Evolutionary conservation across 2,329 filamentous ascomycete species (phyloP).

Genomic region (Fusarium fujikuroi): DNA sequence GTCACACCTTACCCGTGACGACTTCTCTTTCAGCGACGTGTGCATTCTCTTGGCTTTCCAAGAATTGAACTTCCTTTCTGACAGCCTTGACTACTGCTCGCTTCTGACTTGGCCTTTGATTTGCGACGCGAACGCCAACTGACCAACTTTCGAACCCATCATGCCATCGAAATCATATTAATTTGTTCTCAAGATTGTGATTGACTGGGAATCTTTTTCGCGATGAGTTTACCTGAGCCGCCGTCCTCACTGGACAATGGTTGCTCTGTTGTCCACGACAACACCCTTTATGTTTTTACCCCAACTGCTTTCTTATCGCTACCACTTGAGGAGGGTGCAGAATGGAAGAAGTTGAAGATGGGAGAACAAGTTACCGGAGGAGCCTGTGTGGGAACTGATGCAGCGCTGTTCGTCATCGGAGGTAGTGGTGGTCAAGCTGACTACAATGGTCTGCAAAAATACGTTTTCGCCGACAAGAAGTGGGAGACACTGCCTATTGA

Average conservation of each 20-base stretch:
- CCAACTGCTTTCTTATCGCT: constrained; percentile 79
- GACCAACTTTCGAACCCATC: constrained; percentile 30
- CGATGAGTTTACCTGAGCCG: constrained; percentile 79
- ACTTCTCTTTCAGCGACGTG: constrained; percentile 21
- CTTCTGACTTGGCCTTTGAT: constrained; percentile 7
- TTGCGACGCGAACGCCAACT: constrained; percentile 27
- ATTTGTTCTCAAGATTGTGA: constrained; percentile 26
- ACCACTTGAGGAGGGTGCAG: constrained; percentile 71
- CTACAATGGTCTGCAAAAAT: constrained; percentile 82
- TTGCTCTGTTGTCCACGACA: constrained; percentile 83
- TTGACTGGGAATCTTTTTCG: constrained; percentile 34
- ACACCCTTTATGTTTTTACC: constrained; percentile 87
- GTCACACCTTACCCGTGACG: constrained; percentile 29
- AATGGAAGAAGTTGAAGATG: constrained; percentile 74
- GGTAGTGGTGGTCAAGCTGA: constrained; percentile 65
- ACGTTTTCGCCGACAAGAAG: constrained; percentile 62
- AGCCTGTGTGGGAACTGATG: constrained; percentile 78
- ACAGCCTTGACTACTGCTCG: constrained; percentile 8
- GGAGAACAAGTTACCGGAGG: constrained; percentile 79
- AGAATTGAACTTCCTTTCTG: constrained; percentile 10
- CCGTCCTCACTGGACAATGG: constrained; percentile 76
- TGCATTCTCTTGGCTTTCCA: constrained; percentile 3
- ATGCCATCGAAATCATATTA: constrained; percentile 41
- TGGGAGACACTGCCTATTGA: constrained; percentile 59
- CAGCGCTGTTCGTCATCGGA: constrained; percentile 83